phyloP scores from a whole-genome alignment of 2,329 filamentous ascomycete genomes.

The Periconia macrospinosa region DNA sequence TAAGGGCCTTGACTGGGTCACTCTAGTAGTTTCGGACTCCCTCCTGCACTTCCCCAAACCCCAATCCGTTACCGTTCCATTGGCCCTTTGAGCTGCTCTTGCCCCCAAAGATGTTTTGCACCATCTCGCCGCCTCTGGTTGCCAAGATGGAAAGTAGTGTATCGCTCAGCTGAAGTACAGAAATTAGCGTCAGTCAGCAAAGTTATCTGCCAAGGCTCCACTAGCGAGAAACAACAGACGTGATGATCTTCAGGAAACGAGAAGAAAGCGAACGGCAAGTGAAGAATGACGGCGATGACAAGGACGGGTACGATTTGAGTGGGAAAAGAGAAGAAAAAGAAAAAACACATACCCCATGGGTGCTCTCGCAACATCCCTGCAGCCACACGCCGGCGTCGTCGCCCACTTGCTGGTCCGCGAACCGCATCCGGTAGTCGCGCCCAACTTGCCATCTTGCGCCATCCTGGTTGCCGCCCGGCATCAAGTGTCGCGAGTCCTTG shows the following conservation, averaged over 20 bases:
- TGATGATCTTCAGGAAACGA: background rate
- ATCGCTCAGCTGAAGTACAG: slow-evolving; percentile 67
- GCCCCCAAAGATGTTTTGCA: slow-evolving; percentile 69
- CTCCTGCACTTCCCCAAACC: slow-evolving; percentile 21
- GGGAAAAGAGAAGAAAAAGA: background rate
- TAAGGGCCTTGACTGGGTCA: too few species aligned
- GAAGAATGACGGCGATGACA: too few species aligned
- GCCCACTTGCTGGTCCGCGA: slow-evolving; percentile 69
- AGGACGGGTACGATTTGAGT: too few species aligned
- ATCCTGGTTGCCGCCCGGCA: slow-evolving; percentile 55
- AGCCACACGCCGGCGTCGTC: slow-evolving; percentile 80
- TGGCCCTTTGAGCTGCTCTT: slow-evolving; percentile 7
- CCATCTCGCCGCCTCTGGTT: slow-evolving; percentile 75
- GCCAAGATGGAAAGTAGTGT: slow-evolving; percentile 78
- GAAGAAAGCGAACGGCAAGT: background rate
- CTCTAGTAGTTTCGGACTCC: slow-evolving; percentile 11
- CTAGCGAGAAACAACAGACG: background rate
- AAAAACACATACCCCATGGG: slow-evolving; percentile 75
- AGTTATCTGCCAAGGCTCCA: slow-evolving; percentile 3
- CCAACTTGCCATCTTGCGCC: slow-evolving; percentile 65
- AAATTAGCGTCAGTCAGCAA: slow-evolving; percentile 15
- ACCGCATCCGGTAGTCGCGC: slow-evolving; percentile 78
- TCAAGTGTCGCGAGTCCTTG: slow-evolving; percentile 62
- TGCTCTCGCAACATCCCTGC: slow-evolving; percentile 90
- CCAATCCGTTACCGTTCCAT: slow-evolving; percentile 30